phyloP scores from a whole-genome alignment of 2,329 filamentous ascomycete species.

The Ophiosphaerella korrae region DNA sequence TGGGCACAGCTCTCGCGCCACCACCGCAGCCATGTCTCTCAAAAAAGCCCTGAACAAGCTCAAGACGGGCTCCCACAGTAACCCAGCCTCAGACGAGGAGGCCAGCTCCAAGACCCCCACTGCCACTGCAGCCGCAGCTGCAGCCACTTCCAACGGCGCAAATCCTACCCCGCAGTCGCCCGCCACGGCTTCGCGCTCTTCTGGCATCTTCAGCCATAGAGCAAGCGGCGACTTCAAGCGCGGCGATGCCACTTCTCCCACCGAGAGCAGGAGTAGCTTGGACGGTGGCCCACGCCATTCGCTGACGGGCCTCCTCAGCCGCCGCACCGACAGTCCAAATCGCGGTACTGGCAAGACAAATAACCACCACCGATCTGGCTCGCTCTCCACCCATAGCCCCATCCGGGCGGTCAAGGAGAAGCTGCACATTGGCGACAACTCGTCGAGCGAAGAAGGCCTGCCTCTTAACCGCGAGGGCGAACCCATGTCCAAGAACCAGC shows the following conservation, averaged over 20 bases:
- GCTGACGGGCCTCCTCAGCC: slow-evolving; percentile 44
- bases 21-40: slow-evolving; percentile 43
- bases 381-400: slow-evolving; percentile 41
- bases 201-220: slow-evolving; percentile 34
- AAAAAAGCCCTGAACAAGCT: slow-evolving; percentile 54
- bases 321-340: slow-evolving; percentile 43
- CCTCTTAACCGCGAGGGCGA: slow-evolving; percentile 58
- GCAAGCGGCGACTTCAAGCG: slow-evolving; percentile 43
- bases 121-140: slow-evolving; percentile 26
- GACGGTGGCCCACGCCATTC: slow-evolving; percentile 31
- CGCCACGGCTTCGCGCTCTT: slow-evolving; percentile 33
- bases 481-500: slow-evolving; percentile 56
- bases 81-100: slow-evolving; percentile 44
- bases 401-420: slow-evolving; percentile 49
- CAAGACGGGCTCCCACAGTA: slow-evolving; percentile 44
- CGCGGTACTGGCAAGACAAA: slow-evolving; percentile 25
- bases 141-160: slow-evolving; percentile 27
- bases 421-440: slow-evolving; percentile 43
- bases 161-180: slow-evolving; percentile 17
- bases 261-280: slow-evolving; percentile 39
- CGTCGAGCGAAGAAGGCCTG: slow-evolving; percentile 39
- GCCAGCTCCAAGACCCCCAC: slow-evolving; percentile 37
- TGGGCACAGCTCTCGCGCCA: slow-evolving; percentile 28
- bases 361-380: slow-evolving; percentile 31
- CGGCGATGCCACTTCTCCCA: slow-evolving; percentile 31